These are phyloP conservation scores for Moelleriella libera DNA, from an alignment of 2,329 filamentous ascomycete genomes.

Conservation along the genomic window DNA sequence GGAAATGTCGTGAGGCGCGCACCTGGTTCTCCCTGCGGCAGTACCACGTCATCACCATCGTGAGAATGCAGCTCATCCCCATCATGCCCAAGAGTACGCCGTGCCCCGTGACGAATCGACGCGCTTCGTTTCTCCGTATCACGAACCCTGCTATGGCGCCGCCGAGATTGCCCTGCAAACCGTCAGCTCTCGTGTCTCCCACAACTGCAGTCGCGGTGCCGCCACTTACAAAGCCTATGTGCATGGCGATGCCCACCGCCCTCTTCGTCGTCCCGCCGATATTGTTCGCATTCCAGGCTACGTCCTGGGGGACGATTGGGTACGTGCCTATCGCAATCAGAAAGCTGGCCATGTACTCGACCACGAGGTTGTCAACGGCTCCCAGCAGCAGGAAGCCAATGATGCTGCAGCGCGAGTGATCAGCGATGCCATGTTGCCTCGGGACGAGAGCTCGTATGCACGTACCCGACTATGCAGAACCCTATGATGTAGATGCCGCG, in stretches of 20 bases:
- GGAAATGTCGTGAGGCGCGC: constrained; percentile 17
- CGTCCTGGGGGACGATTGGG: constrained; percentile 38
- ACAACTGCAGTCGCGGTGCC: neutral
- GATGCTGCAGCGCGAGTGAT: constrained; percentile 9
- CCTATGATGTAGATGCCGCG: constrained; percentile 23
- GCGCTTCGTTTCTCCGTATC: constrained; percentile 26
- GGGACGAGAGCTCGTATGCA: constrained; percentile 1
- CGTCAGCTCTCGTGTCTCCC: neutral
- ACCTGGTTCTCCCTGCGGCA: constrained; percentile 40
- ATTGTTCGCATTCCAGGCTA: constrained; percentile 47
- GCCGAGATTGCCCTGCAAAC: constrained; percentile 19
- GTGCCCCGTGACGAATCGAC: constrained; percentile 44
- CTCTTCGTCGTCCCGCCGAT: constrained; percentile 40
- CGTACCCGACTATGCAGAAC: constrained; percentile 21
- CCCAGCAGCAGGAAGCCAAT: constrained; percentile 18
- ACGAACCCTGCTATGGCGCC: constrained; percentile 20
- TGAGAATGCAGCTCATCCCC: constrained; percentile 34
- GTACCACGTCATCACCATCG: constrained; percentile 41
- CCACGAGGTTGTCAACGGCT: constrained; percentile 17
- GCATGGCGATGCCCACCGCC: constrained; percentile 40
- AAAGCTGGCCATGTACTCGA: constrained; percentile 35
- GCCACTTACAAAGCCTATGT: constrained; percentile 27
- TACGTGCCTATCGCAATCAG: constrained; percentile 27
- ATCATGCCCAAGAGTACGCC: constrained; percentile 42
- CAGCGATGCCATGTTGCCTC: neutral